Conservation (phyloP, 768 basidiomycete species). For the Suillus hirtellus region DNA sequence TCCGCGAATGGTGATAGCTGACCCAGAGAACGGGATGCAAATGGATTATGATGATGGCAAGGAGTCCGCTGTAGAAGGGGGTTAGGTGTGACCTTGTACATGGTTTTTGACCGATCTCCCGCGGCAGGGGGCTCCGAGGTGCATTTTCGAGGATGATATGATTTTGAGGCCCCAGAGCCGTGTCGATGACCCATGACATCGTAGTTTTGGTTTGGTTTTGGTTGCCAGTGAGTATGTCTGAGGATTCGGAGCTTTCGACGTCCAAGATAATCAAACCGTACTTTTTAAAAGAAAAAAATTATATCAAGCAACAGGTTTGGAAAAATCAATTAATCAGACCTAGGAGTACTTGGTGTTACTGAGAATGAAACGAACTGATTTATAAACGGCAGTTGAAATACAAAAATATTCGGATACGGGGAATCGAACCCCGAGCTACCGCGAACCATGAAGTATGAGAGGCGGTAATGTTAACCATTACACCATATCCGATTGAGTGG, state of each 20-base stretch:
- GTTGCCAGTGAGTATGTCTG: too few species aligned
- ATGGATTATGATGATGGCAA: conserved; percentile 23
- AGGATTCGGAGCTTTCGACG: too few species aligned
- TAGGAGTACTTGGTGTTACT: too few species aligned
- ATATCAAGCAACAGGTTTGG: too few species aligned
- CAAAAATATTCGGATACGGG: conserved; percentile 45
- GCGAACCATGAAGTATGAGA: conserved; percentile 23
- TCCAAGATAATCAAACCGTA: too few species aligned
- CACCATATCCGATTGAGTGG: conserved; percentile 1
- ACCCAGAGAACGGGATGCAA: conserved; percentile 5
- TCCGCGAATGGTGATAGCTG: conserved; percentile 13
- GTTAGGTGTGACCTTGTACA: conserved; percentile 12
- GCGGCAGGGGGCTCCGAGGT: background rate
- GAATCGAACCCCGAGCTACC: conserved; percentile 61
- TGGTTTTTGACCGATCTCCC: conserved; percentile 6
- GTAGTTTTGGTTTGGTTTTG: too few species aligned
- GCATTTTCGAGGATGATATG: background rate
- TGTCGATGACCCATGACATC: too few species aligned
- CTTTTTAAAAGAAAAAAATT: too few species aligned
- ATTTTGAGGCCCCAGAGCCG: background rate
- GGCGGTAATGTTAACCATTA: conserved; percentile 12
- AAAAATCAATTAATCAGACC: too few species aligned
- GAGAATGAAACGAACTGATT: too few species aligned
- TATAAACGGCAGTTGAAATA: too few species aligned
- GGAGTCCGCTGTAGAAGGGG: conserved; percentile 16